Base-by-base conservation (phyloP, 83 land plant species). In the Picea engelmannii region DNA sequence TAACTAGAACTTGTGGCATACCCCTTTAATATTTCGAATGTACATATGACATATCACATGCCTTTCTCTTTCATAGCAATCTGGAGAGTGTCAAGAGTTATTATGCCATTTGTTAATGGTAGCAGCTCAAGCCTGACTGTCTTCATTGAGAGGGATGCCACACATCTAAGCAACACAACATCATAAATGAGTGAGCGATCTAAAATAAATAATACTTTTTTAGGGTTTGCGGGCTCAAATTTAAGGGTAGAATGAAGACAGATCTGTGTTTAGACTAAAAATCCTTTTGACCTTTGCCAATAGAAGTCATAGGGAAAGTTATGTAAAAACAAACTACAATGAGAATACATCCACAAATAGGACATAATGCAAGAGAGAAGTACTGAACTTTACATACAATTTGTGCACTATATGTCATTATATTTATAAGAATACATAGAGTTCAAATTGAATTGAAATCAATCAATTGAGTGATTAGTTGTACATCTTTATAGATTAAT, bases 41-140 rank as follows among this genome's bases (percentile, higher is more conserved):
- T 16, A 55, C 25, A 12, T 47, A 20, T 69, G 49, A 74, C 42
- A 42, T 60, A 61, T 49, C 84, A 20, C 40, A 20, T 85, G 96
- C 99, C 99, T 89, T 89, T 93, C 78, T 96, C 99, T 81, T 94
- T 94, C 59, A 92, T 91, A 76, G 94, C 87, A 66, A 98, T 89
- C 67, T 93, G 99, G 25, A 98, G 89, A 40, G 99, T 90, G 77
- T 98, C 99, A 49, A 96, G 91, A 20, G 99, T 92, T 76, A 98
- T 98, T 80, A 96, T 96, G 71, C 99, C 99, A 88, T 96, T 94
- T 49, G 96, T 95, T 74, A 98, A 86, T 16, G 99, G 99, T 78
- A 98, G 96, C 27, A 98, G 79, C 82, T 98, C 97, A 84, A 98
- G 95, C 85, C 88, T 95, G 79, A 96, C 90, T 68, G 95, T 94